These are phyloP conservation scores for Gyrodon lividus DNA, from an alignment of 768 basidiomycete genomes.

Conservation along the genomic window DNA sequence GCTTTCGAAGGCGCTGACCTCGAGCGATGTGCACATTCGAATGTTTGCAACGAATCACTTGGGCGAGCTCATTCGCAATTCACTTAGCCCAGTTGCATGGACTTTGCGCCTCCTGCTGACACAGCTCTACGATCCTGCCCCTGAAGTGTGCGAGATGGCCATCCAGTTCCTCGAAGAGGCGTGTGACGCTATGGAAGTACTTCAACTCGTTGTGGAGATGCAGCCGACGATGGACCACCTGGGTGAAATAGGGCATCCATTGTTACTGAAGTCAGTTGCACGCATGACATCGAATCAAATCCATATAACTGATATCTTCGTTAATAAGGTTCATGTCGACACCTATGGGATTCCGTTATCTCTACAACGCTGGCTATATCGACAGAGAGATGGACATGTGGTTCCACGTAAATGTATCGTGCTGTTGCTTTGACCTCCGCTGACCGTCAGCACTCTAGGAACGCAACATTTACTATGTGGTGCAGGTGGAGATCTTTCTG, in stretches of 20 bases:
- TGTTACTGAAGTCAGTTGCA: conserved; percentile 74
- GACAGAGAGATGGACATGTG: conserved; percentile 94
- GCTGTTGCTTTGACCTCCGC: background rate
- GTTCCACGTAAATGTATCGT: conserved; percentile 70
- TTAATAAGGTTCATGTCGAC: conserved; percentile 86
- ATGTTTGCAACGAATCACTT: conserved; percentile 87
- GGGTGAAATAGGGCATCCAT: conserved; percentile 85
- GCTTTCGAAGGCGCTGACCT: conserved; percentile 91
- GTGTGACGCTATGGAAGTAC: conserved; percentile 78
- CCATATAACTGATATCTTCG: background rate
- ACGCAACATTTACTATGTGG: conserved; percentile 89
- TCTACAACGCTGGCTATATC: conserved; percentile 90
- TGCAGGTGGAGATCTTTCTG: conserved; percentile 91
- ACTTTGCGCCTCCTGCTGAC: conserved; percentile 88
- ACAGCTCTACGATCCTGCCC: conserved; percentile 90
- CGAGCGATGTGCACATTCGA: conserved; percentile 87
- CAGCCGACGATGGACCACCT: conserved; percentile 94
- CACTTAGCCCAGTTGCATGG: conserved; percentile 73
- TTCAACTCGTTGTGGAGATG: conserved; percentile 91
- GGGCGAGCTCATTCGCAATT: conserved; percentile 72
- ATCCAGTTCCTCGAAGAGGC: conserved; percentile 87
- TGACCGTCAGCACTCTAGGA: conserved; percentile 53
- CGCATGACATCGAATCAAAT: background rate
- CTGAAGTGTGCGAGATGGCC: conserved; percentile 88
- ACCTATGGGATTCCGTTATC: conserved; percentile 86